A percentile compares a stretch with the other conserved stretches of the same genome.
phyloP scores from a whole-genome alignment of 176 grass and related monocot genomes.

The Eremochloa ophiuroides region DNA sequence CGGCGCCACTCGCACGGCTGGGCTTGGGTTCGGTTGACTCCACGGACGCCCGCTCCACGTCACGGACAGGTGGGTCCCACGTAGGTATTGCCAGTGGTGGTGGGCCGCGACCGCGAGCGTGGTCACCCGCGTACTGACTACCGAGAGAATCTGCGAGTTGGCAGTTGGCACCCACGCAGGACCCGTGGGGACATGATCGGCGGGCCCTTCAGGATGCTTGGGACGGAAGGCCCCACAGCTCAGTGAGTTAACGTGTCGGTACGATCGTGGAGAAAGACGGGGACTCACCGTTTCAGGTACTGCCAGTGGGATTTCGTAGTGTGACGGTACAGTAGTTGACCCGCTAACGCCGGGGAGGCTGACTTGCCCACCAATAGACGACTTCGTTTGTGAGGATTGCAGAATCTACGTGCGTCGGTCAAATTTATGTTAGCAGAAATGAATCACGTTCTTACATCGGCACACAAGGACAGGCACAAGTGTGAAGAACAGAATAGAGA shows the following conservation, averaged over 20 bases:
- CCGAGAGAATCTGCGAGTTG: neutral
- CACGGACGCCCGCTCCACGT: neutral
- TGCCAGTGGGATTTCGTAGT: neutral
- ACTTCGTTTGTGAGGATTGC: neutral
- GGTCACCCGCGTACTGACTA: neutral
- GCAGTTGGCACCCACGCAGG: neutral
- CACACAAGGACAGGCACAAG: too few species aligned
- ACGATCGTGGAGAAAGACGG: neutral
- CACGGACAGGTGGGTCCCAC: neutral
- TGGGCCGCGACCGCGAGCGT: neutral
- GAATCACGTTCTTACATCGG: too few species aligned
- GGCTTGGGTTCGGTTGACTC: neutral
- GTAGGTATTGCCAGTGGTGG: neutral
- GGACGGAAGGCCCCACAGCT: neutral
- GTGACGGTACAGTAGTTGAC: neutral
- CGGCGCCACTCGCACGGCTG: neutral
- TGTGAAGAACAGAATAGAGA: too few species aligned
- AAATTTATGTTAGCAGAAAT: too few species aligned
- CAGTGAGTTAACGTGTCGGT: neutral
- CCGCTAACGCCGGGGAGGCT: neutral
- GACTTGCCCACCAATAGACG: neutral
- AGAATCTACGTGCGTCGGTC: neutral
- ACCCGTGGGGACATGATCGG: neutral
- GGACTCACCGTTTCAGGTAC: neutral
- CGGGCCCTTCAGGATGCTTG: neutral